Evolutionary conservation across 495 filamentous ascomycete genomes (phyloP).

Genomic region (Neurospora pannonica): DNA sequence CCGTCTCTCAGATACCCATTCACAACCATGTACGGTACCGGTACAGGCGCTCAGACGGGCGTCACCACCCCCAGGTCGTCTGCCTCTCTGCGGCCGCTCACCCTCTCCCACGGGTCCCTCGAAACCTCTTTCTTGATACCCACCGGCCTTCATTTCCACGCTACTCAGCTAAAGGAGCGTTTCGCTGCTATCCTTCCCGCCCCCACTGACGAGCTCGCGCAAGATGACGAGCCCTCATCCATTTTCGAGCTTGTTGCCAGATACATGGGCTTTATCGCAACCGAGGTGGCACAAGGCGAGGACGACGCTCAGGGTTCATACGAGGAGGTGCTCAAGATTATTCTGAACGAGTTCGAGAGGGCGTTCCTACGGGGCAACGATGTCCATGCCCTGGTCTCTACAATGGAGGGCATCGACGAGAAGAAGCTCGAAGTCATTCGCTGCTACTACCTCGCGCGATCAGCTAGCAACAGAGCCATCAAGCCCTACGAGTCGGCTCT

Average conservation of each 20-base stretch:
- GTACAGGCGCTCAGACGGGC: constrained; percentile 80
- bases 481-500: constrained; percentile 88
- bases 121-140: constrained; percentile 92
- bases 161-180: constrained; percentile 78
- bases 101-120: constrained; percentile 83
- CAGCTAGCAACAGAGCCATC: constrained; percentile 69
- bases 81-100: constrained; percentile 80
- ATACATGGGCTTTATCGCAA: constrained; percentile 80
- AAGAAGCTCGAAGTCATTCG: constrained; percentile 84
- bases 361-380: constrained; percentile 93
- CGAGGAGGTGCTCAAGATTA: constrained; percentile 77
- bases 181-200: constrained; percentile 77
- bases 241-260: constrained; percentile 80
- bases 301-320: constrained; percentile 78
- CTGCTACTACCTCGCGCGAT: constrained; percentile 83
- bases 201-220: constrained; percentile 91
- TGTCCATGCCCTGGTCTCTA: constrained; percentile 79
- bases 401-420: constrained; percentile 71
- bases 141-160: constrained; percentile 89
- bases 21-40: constrained; percentile 71
- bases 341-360: constrained; percentile 90
- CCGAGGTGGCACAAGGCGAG: constrained; percentile 81
- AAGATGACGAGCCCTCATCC: constrained; percentile 96
- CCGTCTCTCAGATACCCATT: constrained; percentile 16
- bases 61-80: constrained; percentile 87